A percentile compares a stretch with the other conserved stretches of the same genome.
Conservation (phyloP, 306 rosid genomes). For the Ceratonia siliqua region DNA sequence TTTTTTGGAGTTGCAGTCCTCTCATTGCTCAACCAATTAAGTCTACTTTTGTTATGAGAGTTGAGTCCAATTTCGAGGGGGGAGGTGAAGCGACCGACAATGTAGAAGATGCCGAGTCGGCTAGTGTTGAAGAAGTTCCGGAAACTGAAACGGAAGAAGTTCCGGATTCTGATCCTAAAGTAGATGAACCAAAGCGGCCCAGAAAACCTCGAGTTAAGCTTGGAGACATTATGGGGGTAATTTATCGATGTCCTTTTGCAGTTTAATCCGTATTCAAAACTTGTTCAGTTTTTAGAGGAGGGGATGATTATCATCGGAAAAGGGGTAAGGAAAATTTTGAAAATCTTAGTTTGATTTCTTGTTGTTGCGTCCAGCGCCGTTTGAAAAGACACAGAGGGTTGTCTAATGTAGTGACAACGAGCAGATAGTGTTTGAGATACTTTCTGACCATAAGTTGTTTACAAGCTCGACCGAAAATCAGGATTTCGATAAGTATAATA, state of each 20-base stretch:
- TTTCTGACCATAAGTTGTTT: background rate
- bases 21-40: constrained; percentile 34
- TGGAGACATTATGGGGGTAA: constrained; percentile 98
- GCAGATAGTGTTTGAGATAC: background rate
- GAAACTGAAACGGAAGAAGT: constrained; percentile 39
- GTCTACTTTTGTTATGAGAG: constrained; percentile 55
- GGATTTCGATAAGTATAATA: background rate
- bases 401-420: background rate
- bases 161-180: constrained; percentile 42
- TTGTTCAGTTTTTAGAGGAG: background rate
- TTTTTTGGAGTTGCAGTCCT: constrained; percentile 49
- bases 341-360: background rate
- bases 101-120: constrained; percentile 38
- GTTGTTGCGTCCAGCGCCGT: background rate
- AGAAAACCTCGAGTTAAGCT: constrained; percentile 82
- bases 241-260: background rate
- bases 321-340: background rate
- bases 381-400: background rate
- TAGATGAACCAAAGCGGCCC: constrained; percentile 50
- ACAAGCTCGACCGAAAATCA: background rate
- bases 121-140: constrained; percentile 36
- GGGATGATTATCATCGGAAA: background rate
- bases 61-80: constrained; percentile 52
- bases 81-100: constrained; percentile 34
- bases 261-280: background rate